These are phyloP conservation scores for Kluyveromyces starmeri DNA, from an alignment of 805 yeast genomes.

Conservation along the genomic window DNA sequence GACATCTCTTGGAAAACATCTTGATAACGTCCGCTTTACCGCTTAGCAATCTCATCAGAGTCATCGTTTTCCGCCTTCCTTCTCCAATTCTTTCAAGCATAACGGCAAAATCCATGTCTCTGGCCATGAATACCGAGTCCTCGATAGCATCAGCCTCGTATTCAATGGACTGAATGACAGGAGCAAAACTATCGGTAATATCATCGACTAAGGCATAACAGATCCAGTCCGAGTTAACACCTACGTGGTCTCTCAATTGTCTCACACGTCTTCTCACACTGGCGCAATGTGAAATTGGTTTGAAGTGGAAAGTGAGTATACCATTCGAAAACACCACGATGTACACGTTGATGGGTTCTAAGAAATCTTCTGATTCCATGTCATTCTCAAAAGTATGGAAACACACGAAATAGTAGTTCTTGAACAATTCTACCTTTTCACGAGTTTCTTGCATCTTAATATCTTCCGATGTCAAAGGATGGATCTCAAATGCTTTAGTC, in stretches of 20 bases:
- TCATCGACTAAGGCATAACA: conserved; percentile 79
- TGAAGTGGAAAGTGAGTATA: conserved; percentile 58
- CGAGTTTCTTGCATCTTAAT: conserved; percentile 93
- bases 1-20: conserved; percentile 93
- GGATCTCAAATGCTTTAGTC: conserved; percentile 92
- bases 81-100: conserved; percentile 84
- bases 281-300: conserved; percentile 60
- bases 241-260: conserved; percentile 67
- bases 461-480: conserved; percentile 97
- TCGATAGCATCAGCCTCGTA: conserved; percentile 77
- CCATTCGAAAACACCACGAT: conserved; percentile 65
- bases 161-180: conserved; percentile 68
- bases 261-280: conserved; percentile 77
- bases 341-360: conserved; percentile 72
- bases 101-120: conserved; percentile 61
- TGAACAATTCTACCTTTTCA: conserved; percentile 91
- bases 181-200: conserved; percentile 78
- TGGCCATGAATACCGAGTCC: conserved; percentile 70
- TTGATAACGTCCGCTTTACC: conserved; percentile 95
- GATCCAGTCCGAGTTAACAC: conserved; percentile 73
- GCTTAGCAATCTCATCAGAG: conserved; percentile 75
- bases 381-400: conserved; percentile 95
- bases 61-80: conserved; percentile 86
- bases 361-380: conserved; percentile 65
- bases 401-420: conserved; percentile 85